Base-by-base conservation (phyloP, 345 rosid genomes). In the Nephelium lappaceum region DNA sequence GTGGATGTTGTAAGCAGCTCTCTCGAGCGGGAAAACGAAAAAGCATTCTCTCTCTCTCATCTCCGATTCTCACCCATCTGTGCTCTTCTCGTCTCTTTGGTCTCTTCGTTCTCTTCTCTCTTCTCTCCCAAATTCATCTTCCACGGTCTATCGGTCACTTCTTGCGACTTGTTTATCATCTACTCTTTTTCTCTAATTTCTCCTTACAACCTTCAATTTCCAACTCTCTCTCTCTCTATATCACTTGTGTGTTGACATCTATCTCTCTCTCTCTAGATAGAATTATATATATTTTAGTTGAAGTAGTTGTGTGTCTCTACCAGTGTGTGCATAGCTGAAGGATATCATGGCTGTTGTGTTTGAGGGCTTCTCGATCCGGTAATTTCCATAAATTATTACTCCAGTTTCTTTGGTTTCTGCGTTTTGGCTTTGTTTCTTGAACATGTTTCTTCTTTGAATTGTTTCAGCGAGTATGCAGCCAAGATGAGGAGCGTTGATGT, bases 301-400 rank as follows among this genome's bases (percentile, higher is more conserved):
- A 31, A 31, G 36, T 31, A 31, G 36, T 31, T 31, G 36, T 2
- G 36, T 31, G 36, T 31, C 36, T 31, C 36, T 31, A 3, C 3
- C 36, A 31, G 36, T 31, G 36, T 2, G 36, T 31, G 36, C 36
- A 31, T 47, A 24, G 38, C 41, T 43, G 68, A 75, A 45, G 41
- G 25, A 60, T 67, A 39, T 62, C 67, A 91, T 91, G 93, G 89
- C 88, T 42, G 72, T 72, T 72, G 87, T 83, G 11, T 57, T 67
- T 65, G 86, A 80, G 62, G 90, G 90, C 16, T 91, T 91, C 73
- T 91, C 93, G 71, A 91, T 91, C 87, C 87, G 93, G 95, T 91
- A 60, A 71, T 74, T 81, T 71, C 0, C 36, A 8, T 5, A 42
- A 11, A n/a, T 39, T 38, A 15, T 60, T 49, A 39, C 5, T 68